Conservation (phyloP, 768 basidiomycete species). For the Russula olivacea region DNA sequence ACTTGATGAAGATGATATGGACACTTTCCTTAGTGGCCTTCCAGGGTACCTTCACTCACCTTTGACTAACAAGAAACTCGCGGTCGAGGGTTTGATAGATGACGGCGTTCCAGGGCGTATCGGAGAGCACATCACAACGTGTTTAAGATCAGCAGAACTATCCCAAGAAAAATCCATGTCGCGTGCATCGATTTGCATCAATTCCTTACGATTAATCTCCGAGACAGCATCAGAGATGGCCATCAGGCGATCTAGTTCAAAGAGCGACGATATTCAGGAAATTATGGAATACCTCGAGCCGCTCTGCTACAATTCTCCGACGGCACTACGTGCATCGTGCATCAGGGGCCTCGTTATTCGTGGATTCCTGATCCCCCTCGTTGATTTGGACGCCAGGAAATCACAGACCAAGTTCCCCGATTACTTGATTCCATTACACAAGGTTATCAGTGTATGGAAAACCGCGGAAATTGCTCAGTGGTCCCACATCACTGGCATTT, state of each 20-base stretch:
- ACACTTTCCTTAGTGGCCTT: constrained; percentile 1
- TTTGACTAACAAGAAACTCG: neutral
- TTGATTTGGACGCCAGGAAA: neutral
- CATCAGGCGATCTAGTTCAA: neutral
- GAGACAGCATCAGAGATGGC: neutral
- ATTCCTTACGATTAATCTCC: neutral
- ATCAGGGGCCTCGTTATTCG: neutral
- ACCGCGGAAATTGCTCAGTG: neutral
- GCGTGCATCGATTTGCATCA: constrained; percentile 2
- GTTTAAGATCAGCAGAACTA: neutral
- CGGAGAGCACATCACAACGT: constrained; percentile 2
- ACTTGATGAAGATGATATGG: neutral
- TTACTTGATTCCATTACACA: neutral
- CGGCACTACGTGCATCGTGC: constrained; percentile 8
- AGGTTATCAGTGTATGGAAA: neutral
- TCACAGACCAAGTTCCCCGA: neutral
- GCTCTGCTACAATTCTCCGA: neutral
- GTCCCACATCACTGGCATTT: neutral
- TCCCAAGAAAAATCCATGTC: neutral
- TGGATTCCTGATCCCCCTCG: neutral
- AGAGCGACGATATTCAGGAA: neutral
- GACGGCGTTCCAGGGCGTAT: neutral
- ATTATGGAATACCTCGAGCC: neutral
- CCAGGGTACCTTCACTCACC: constrained; percentile 5
- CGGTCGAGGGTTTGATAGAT: neutral